Percentiles rank a stretch among this genome's conserved stretches.
Evolutionary conservation across 192 early-diverging fungal genomes (phyloP).

Genomic region (Linnemannia elongata): DNA sequence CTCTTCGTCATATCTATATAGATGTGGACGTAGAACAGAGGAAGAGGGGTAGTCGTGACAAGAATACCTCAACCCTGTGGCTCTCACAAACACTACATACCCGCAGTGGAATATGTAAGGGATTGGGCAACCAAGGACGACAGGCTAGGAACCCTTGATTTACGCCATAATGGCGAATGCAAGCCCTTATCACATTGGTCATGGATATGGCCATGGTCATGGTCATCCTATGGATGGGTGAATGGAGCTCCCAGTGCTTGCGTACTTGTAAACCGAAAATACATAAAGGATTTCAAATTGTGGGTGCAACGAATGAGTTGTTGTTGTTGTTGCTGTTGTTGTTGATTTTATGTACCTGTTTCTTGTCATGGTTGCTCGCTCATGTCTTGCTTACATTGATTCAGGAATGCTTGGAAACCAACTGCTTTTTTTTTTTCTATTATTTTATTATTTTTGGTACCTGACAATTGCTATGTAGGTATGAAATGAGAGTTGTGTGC

Average conservation of each 20-base stretch:
- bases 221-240: too few relatives aligned
- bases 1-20: not conserved
- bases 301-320: not conserved
- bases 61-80: not conserved
- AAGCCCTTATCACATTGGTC: too few relatives aligned
- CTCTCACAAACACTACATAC: not conserved
- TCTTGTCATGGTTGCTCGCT: not conserved
- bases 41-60: not conserved
- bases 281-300: not conserved
- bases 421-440: not conserved
- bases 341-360: not conserved
- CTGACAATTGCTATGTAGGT: not conserved
- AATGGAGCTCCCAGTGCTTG: too few relatives aligned
- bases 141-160: too few relatives aligned
- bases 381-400: not conserved
- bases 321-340: not conserved
- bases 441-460: not conserved
- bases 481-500: not conserved
- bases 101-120: not conserved
- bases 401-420: constrained; percentile 2
- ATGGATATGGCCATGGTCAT: too few relatives aligned
- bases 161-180: too few relatives aligned
- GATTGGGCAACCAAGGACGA: too few relatives aligned
- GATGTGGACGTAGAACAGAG: not conserved
- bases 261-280: not conserved